Percentiles rank a stretch among this genome's conserved stretches.
Evolutionary conservation across 1,284 basidiomycete genomes (phyloP).

Genomic region (Afroboletus lepidellus): DNA sequence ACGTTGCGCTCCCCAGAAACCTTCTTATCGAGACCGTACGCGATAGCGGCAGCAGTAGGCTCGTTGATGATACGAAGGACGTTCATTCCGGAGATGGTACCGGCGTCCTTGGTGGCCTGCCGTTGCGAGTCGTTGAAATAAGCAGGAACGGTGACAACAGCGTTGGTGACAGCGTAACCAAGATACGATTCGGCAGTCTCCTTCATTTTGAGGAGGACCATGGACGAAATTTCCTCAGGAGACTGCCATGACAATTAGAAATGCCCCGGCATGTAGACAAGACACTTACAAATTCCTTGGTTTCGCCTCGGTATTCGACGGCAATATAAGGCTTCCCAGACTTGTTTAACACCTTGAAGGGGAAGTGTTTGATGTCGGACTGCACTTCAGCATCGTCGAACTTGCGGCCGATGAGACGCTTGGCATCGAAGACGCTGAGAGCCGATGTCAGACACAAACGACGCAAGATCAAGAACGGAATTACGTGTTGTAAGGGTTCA

Average conservation of each 20-base stretch:
- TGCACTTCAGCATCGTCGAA: conserved; percentile 88
- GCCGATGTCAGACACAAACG: conserved; percentile 7
- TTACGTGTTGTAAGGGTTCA: conserved; percentile 79
- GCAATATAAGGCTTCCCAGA: conserved; percentile 85
- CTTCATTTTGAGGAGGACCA: conserved; percentile 98
- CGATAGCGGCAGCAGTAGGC: conserved; percentile 92
- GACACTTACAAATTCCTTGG: conserved; percentile 83
- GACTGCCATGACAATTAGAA: conserved; percentile 48
- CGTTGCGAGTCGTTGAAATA: conserved; percentile 99
- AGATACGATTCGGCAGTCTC: conserved; percentile 98
- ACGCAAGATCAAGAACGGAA: conserved; percentile 23
- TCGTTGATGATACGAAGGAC: conserved; percentile 97
- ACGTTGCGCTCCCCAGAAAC: conserved; percentile 87
- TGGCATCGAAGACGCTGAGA: conserved; percentile 80
- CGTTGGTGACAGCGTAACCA: conserved; percentile 79
- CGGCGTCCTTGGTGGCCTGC: conserved; percentile 94
- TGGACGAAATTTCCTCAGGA: conserved; percentile 96
- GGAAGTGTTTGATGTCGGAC: conserved; percentile 93
- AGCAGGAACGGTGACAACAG: conserved; percentile 92
- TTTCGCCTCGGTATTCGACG: conserved; percentile 89
- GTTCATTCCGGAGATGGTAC: conserved; percentile 86
- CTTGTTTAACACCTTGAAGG: conserved; percentile 87
- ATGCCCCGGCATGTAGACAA: background rate
- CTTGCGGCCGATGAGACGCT: conserved; percentile 88
- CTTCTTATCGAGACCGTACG: conserved; percentile 94